phyloP scores from a whole-genome alignment of 768 basidiomycete species.

The Trametes maxima region DNA sequence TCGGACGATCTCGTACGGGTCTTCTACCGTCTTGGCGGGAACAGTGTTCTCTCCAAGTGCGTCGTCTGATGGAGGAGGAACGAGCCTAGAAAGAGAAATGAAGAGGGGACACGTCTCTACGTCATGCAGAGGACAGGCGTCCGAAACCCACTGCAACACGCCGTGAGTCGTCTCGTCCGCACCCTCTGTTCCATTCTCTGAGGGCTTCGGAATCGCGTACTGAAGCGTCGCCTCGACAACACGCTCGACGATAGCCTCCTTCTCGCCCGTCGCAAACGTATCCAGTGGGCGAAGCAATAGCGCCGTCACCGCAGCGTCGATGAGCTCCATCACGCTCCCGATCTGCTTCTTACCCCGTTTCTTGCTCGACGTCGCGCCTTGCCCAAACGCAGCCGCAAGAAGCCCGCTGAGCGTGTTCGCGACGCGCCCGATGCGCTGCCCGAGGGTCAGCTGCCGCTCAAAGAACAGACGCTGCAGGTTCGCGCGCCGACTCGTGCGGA shows the following conservation, averaged over 20 bases:
- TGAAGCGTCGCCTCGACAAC: slow-evolving; percentile 76
- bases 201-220: slow-evolving; percentile 70
- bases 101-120: slow-evolving; percentile 57
- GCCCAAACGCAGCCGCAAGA: slow-evolving; percentile 46
- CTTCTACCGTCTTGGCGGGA: neutral
- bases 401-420: slow-evolving; percentile 59
- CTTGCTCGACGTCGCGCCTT: slow-evolving; percentile 18
- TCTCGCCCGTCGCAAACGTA: slow-evolving; percentile 59
- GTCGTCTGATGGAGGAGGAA: neutral
- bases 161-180: neutral
- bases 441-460: slow-evolving; percentile 54
- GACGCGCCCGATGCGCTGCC: slow-evolving; percentile 68
- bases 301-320: slow-evolving; percentile 64
- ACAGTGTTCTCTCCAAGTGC: slow-evolving; percentile 33
- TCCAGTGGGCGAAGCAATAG: slow-evolving; percentile 54
- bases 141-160: slow-evolving; percentile 49
- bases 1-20: slow-evolving; percentile 37
- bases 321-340: slow-evolving; percentile 76
- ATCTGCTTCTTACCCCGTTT: slow-evolving; percentile 54
- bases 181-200: slow-evolving; percentile 33
- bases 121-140: slow-evolving; percentile 64
- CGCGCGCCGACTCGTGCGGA: slow-evolving; percentile 38
- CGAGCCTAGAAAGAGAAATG: slow-evolving; percentile 45
- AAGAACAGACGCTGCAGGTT: slow-evolving; percentile 65
- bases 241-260: slow-evolving; percentile 63